phyloP scores from a whole-genome alignment of 306 rosid genomes.

The Castanopsis chinensis region DNA sequence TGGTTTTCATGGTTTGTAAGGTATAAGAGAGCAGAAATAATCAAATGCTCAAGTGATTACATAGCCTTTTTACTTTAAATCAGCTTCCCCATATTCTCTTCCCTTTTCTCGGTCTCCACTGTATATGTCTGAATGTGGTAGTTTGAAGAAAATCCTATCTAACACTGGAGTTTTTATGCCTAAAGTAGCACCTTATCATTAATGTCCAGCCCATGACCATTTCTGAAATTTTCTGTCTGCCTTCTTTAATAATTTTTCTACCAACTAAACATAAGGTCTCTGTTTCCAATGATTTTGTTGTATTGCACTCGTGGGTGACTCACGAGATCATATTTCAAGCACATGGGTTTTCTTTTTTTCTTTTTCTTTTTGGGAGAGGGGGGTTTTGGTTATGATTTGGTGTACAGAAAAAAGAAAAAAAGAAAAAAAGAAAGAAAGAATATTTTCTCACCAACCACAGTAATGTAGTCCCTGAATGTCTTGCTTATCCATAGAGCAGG shows the following conservation, averaged over 20 bases:
- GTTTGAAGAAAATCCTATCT: not conserved
- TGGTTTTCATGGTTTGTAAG: constrained; percentile 3
- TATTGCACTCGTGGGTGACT: not conserved
- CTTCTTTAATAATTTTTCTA: not conserved
- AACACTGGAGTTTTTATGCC: not conserved
- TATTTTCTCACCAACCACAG: not conserved
- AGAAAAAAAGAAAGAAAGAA: not conserved
- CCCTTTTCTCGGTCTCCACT: not conserved
- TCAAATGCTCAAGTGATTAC: not conserved
- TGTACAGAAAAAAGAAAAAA: too few species aligned
- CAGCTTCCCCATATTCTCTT: not conserved
- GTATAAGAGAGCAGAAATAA: constrained; percentile 6
- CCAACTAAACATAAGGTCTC: not conserved
- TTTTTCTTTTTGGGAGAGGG: too few species aligned
- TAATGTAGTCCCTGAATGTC: not conserved
- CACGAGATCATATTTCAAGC: not conserved
- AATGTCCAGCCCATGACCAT: not conserved
- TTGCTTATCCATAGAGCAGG: not conserved
- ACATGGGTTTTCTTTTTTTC: not conserved
- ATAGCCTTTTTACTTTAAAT: not conserved
- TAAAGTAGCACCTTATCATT: not conserved
- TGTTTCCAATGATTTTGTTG: not conserved
- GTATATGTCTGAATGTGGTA: not conserved
- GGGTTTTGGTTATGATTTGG: not conserved
- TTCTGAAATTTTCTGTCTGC: not conserved